A percentile compares a stretch with the other conserved stretches of the same genome.
Evolutionary conservation across 768 basidiomycete genomes (phyloP).

Genomic region (Mycena pura): DNA sequence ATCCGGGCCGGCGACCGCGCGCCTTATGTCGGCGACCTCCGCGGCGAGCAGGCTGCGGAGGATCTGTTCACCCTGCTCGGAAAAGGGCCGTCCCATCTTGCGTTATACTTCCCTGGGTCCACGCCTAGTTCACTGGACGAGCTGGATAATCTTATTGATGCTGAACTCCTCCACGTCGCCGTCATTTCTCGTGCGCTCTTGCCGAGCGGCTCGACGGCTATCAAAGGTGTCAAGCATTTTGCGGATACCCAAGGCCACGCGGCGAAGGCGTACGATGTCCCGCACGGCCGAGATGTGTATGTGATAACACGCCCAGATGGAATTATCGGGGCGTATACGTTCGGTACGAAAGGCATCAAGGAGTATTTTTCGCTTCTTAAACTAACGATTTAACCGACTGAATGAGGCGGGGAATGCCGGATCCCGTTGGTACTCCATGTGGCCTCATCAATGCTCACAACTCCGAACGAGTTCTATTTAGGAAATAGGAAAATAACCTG

Average conservation of each 20-base stretch:
- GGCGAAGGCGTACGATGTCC: neutral
- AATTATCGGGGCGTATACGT: conserved; percentile 11
- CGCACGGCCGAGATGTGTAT: neutral
- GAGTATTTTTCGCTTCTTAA: conserved; percentile 2
- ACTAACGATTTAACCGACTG: neutral
- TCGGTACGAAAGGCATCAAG: neutral
- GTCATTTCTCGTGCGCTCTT: neutral
- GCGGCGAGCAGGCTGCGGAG: neutral
- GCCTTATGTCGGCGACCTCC: neutral
- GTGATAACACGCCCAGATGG: conserved; percentile 14
- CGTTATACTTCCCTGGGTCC: neutral
- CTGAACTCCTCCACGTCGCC: neutral
- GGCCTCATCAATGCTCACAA: too few relatives aligned
- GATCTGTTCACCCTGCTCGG: conserved; percentile 2
- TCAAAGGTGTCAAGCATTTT: neutral
- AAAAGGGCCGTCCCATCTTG: neutral
- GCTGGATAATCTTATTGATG: neutral
- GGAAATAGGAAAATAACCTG: too few relatives aligned
- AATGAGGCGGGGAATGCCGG: too few relatives aligned
- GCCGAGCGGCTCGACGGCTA: too few relatives aligned
- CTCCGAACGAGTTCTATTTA: too few relatives aligned
- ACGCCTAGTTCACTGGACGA: neutral
- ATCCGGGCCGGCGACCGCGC: conserved; percentile 5
- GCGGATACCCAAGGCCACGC: neutral
- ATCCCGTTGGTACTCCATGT: too few relatives aligned